Conservation (phyloP, 1,284 basidiomycete species). For the Laetiporus sulphureus region DNA sequence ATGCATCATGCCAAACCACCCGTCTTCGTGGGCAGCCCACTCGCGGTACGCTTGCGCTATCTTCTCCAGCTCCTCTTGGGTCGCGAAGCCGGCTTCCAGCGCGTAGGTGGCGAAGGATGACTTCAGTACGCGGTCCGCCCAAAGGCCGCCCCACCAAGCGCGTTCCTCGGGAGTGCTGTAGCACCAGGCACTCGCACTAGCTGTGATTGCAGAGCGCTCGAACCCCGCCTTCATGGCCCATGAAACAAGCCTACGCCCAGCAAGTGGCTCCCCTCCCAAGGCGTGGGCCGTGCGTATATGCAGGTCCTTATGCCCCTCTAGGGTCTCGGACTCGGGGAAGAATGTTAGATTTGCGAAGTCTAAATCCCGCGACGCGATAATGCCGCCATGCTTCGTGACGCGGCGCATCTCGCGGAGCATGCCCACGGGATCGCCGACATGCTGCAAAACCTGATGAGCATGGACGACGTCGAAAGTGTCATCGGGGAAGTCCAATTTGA, state of each 20-base stretch:
- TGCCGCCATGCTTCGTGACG: conserved; percentile 34
- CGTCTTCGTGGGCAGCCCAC: conserved; percentile 29
- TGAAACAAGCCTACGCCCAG: conserved; percentile 23
- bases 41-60: conserved; percentile 22
- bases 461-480: conserved; percentile 37
- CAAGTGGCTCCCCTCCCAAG: conserved; percentile 25
- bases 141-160: conserved; percentile 28
- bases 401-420: conserved; percentile 37
- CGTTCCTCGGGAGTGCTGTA: conserved; percentile 28
- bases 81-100: conserved; percentile 23
- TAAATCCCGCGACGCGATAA: conserved; percentile 35
- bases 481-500: conserved; percentile 29
- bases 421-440: conserved; percentile 32
- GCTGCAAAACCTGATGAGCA: conserved; percentile 39
- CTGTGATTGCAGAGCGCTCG: conserved; percentile 17
- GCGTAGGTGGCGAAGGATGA: conserved; percentile 27
- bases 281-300: conserved; percentile 21
- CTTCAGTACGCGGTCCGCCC: conserved; percentile 27
- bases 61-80: conserved; percentile 20
- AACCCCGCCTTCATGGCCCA: conserved; percentile 29
- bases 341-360: conserved; percentile 25
- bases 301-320: conserved; percentile 21
- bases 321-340: conserved; percentile 25
- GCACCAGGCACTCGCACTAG: conserved; percentile 28
- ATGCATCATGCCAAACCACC: conserved; percentile 27